Base-by-base conservation (phyloP, 2,329 filamentous ascomycete species). In the Trichophyton equinum region DNA sequence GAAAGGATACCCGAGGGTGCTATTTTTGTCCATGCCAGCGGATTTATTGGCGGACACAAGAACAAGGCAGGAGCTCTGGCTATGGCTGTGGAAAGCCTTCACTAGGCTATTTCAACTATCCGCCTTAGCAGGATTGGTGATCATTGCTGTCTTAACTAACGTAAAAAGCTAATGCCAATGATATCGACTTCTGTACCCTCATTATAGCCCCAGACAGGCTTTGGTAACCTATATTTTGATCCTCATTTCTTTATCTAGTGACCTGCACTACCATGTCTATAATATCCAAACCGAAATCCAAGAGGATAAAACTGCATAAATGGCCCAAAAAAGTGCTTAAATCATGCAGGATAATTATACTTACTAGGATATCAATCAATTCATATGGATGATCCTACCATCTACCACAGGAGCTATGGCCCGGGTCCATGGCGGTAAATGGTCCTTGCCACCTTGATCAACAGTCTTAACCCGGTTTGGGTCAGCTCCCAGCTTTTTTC, bases 11-110 rank as follows among this genome's bases (percentile, higher is more conserved):
- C 73, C 5, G 72, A 72, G 49, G 77, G 91, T 5, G 86, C 89
- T 64, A 86, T 99, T 30, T 99, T 99, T 72, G 88, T 96, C 33
- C 94, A 99, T 72, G 91, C 91, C 2, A 86, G 87, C 59, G 94
- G 94, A 30, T 99, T 99, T 76, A 97, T 97, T 70, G 94, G 94
- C 18, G 94, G 94, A 1, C 95, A 96, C 76, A 87, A 88, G 80
- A 95, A 88, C 0, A 94, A 88, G 69, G 89, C 95, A 64, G 94
- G 94, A 33, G 91, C 85, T 27, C 82, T 89, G 72, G 84, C 85
- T 62, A 95, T 97, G 90, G 91, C 91, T 59, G 67, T 70, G 47
- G 70, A 72, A 61, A 72, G 74, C 57, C 64, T 77, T 63, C 72
- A 70, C 13, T 36, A 51, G 22, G 4, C 6, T 51, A 51, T 13